These are phyloP conservation scores for Metschnikowia bowlesiae DNA, from an alignment of 805 yeast species.

Conservation along the genomic window DNA sequence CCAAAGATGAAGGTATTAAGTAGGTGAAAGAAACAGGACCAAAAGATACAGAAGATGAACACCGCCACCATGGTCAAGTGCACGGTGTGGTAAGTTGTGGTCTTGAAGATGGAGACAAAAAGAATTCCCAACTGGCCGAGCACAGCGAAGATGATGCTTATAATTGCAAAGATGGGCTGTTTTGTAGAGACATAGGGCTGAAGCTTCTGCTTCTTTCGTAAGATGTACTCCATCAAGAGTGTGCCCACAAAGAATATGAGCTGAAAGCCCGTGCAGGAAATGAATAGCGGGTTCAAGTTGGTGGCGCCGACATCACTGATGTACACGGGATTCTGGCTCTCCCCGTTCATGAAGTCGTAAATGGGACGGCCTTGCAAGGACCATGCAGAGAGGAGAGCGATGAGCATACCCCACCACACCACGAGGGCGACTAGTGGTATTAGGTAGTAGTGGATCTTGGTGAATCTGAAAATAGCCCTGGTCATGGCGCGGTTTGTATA, in stretches of 20 bases:
- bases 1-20: conserved; percentile 37
- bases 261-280: conserved; percentile 71
- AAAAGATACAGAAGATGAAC: conserved; percentile 63
- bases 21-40: conserved; percentile 40
- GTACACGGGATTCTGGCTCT: conserved; percentile 53
- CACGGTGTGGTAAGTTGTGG: conserved; percentile 51
- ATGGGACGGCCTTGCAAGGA: conserved; percentile 73
- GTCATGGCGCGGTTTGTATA: conserved; percentile 3
- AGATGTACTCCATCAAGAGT: conserved; percentile 55
- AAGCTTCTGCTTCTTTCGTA: conserved; percentile 55
- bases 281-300: conserved; percentile 77
- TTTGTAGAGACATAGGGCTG: conserved; percentile 45
- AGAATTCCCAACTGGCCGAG: conserved; percentile 71
- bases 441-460: conserved; percentile 47
- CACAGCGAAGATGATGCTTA: conserved; percentile 40
- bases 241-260: conserved; percentile 69
- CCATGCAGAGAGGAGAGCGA: conserved; percentile 77
- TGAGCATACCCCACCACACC: conserved; percentile 90
- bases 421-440: conserved; percentile 64
- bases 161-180: conserved; percentile 43
- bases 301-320: conserved; percentile 89
- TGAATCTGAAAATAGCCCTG: conserved; percentile 19
- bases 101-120: conserved; percentile 70
- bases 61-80: conserved; percentile 68
- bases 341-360: conserved; percentile 48